Base-by-base conservation (phyloP, 495 filamentous ascomycete species). In the Penicillium odoratum region DNA sequence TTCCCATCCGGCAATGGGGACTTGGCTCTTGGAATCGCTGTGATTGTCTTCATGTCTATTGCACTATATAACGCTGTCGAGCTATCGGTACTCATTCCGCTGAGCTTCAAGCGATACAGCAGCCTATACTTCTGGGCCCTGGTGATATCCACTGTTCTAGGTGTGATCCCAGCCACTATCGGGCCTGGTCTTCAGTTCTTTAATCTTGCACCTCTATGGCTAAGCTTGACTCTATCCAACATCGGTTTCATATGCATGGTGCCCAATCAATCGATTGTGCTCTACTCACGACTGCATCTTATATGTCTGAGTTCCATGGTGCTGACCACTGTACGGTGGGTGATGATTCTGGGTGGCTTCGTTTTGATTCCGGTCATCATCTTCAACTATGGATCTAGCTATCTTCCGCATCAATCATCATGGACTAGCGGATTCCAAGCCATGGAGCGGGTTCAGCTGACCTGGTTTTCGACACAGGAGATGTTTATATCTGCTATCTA, bases 111-210 rank as follows among this genome's bases (percentile, higher is more conserved):
- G 31, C 69, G 74, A 46, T 75, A 75, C 58, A 67, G 68, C 28
- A 77, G 75, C 5, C 68, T 82, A 3, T 82, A 82, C 56, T 82
- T 82, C 66, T 82, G 77, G 76, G 71, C 74, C 18, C 65, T 82
- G 6, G 64, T 81, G 3, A 61, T 77, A 3, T 75, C 79, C 4
- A 70, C 71, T 3, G 54, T 66, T n/a, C 63, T 77, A 25, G 74
- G 74, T 0, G 66, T 77, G 1, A 65, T 78, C 4, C 74, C 76
- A 3, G 74, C 77, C 51, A 75, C 74, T 0, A 57, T 82, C 7
- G 79, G 79, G 1, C 76, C 77, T 56, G 51, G 73, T 6, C 52
- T 82, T 25, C 76, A 79, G 46, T 81, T 74, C 61, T 80, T 82
- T 57, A 69, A 58, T 9, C 7, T 51, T 0, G 63, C 61, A 16